Conservation (phyloP, 768 basidiomycete genomes). For the Guyanaporus albipodus region DNA sequence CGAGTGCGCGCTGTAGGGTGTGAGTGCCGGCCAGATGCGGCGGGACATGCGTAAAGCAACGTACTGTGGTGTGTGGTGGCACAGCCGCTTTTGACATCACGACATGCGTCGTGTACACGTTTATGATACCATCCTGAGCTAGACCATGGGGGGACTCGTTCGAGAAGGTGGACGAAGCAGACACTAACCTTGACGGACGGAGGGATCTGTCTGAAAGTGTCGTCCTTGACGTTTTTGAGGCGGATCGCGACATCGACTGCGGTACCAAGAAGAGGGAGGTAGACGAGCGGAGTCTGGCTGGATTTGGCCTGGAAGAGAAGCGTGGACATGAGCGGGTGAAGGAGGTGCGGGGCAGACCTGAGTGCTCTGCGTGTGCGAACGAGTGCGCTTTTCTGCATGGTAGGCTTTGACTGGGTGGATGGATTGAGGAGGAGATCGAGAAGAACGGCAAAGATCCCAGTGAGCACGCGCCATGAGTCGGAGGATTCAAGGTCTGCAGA, state of each 20-base stretch:
- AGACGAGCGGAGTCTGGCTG: conserved; percentile 37
- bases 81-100: conserved; percentile 65
- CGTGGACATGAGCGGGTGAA: conserved; percentile 49
- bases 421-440: conserved; percentile 56
- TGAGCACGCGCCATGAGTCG: conserved; percentile 48
- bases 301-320: conserved; percentile 51
- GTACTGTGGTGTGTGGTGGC: conserved; percentile 55
- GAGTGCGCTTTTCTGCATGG: conserved; percentile 58
- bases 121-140: conserved; percentile 51
- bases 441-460: conserved; percentile 54
- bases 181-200: conserved; percentile 43
- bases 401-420: conserved; percentile 48
- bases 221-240: conserved; percentile 52
- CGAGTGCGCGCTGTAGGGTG: conserved; percentile 42
- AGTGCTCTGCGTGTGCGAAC: conserved; percentile 63
- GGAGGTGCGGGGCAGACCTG: conserved; percentile 52
- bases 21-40: conserved; percentile 12
- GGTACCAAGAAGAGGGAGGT: conserved; percentile 58
- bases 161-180: background rate
- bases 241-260: conserved; percentile 68
- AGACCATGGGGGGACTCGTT: background rate
- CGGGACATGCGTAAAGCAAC: conserved; percentile 17
- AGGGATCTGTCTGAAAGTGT: conserved; percentile 40
- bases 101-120: conserved; percentile 55
- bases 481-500: conserved; percentile 45